Evolutionary conservation across 139 green algal genomes (phyloP).

Genomic region (Chlorella vulgaris): DNA sequence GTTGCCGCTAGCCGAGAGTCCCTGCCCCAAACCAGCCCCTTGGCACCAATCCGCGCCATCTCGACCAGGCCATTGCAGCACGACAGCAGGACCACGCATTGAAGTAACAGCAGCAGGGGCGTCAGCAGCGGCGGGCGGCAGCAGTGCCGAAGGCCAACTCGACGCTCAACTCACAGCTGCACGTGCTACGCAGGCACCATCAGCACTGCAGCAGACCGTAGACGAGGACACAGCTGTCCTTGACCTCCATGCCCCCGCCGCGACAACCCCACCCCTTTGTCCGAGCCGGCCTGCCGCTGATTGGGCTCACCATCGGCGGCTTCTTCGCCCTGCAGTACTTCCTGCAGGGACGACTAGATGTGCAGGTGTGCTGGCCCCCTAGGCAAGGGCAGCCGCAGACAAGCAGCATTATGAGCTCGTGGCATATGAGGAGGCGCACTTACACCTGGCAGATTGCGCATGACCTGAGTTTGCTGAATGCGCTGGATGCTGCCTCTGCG

Average conservation of each 20-base stretch:
- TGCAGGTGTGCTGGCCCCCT: conserved; percentile 31
- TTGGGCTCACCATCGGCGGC: conserved; percentile 41
- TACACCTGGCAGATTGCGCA: too few relatives aligned
- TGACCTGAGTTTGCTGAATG: neutral
- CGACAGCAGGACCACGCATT: too few relatives aligned
- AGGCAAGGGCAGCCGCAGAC: neutral
- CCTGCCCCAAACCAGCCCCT: too few relatives aligned
- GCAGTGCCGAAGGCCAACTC: too few relatives aligned
- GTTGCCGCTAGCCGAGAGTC: too few relatives aligned
- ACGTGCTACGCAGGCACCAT: neutral
- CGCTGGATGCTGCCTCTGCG: neutral
- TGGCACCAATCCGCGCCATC: too few relatives aligned
- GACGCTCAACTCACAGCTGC: too few relatives aligned
- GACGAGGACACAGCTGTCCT: too few relatives aligned
- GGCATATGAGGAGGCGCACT: too few relatives aligned
- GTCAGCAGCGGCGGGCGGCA: too few relatives aligned
- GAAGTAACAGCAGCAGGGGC: too few relatives aligned
- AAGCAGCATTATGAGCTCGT: neutral
- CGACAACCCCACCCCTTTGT: conserved; percentile 40
- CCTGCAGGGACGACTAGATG: conserved; percentile 35
- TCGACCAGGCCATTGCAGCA: too few relatives aligned
- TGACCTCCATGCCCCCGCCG: conserved; percentile 17
- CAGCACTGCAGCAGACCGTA: neutral
- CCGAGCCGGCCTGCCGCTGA: conserved; percentile 34
- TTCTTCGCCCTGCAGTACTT: conserved; percentile 34